These are phyloP conservation scores for Neonectria punicea DNA, from an alignment of 2,329 filamentous ascomycete genomes.

Conservation along the genomic window DNA sequence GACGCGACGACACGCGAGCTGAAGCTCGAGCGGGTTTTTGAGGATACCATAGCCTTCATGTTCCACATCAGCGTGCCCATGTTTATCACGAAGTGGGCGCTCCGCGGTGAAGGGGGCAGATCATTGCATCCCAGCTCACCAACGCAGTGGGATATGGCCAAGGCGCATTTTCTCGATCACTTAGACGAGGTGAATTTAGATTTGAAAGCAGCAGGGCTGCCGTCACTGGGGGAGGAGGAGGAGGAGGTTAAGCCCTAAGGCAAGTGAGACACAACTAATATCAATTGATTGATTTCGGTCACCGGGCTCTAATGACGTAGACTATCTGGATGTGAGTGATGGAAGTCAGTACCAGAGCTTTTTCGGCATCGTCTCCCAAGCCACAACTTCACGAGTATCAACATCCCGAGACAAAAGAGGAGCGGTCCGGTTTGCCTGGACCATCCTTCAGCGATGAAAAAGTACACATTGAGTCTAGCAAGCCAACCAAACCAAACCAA, in stretches of 20 bases:
- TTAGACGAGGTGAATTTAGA: constrained; percentile 39
- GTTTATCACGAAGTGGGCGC: constrained; percentile 75
- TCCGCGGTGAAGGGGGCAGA: constrained; percentile 45
- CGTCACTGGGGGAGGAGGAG: background rate
- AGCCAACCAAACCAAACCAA: background rate
- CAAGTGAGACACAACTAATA: background rate
- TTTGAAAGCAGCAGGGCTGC: constrained; percentile 32
- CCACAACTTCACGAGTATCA: background rate
- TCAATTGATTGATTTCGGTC: background rate
- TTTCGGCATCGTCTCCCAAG: too few species aligned
- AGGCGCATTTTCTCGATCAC: constrained; percentile 43
- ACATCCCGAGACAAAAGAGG: background rate
- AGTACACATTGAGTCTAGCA: background rate
- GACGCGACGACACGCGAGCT: constrained; percentile 64
- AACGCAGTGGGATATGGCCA: constrained; percentile 38
- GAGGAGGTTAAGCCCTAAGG: background rate
- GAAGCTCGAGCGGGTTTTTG: constrained; percentile 64
- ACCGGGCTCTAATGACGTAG: too few species aligned
- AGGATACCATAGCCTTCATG: constrained; percentile 72
- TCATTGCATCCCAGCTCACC: constrained; percentile 30
- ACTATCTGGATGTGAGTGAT: too few species aligned
- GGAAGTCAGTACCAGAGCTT: too few species aligned
- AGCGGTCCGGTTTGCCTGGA: too few species aligned
- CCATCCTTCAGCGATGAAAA: background rate
- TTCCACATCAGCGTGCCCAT: constrained; percentile 75